Evolutionary conservation across 2,329 filamentous ascomycete species (phyloP).

Genomic region (Ophiostoma montium): DNA sequence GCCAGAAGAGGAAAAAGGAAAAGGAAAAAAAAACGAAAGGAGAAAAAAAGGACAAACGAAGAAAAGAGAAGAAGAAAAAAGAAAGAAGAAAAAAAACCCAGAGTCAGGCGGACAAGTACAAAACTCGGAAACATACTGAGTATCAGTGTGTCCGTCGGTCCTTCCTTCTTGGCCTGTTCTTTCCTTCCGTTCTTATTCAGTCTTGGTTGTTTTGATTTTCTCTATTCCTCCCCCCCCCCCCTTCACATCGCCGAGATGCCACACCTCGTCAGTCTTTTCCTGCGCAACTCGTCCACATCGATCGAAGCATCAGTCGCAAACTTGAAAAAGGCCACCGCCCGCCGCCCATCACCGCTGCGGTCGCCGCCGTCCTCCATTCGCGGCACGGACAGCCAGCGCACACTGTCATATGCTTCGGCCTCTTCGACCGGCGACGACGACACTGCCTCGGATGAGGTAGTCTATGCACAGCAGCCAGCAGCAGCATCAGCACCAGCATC

Average conservation of each 20-base stretch:
- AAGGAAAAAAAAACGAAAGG: background rate
- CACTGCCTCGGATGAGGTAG: conserved; percentile 7
- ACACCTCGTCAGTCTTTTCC: conserved; percentile 42
- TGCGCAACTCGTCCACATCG: conserved; percentile 35
- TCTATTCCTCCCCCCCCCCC: background rate
- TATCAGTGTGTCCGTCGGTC: background rate
- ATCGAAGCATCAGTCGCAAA: conserved; percentile 34
- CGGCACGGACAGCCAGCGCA: conserved; percentile 19
- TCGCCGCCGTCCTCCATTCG: conserved; percentile 13
- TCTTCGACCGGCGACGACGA: conserved; percentile 24
- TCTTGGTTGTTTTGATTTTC: background rate
- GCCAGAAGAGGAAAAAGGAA: background rate
- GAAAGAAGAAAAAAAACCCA: background rate
- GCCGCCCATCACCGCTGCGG: conserved; percentile 19
- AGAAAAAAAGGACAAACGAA: background rate
- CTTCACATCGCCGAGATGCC: conserved; percentile 29
- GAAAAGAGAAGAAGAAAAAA: background rate
- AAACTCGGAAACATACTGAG: background rate
- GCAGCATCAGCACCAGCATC: background rate
- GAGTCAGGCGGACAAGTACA: no score
- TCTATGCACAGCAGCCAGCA: background rate
- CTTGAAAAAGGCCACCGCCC: conserved; percentile 29
- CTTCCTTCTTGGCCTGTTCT: background rate
- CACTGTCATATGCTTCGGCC: conserved; percentile 20
- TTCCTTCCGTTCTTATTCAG: background rate